Evolutionary conservation across 2,329 filamentous ascomycete genomes (phyloP), one percentile per base, ranked within the genome.

Genomic region (Fusarium nodosum): DNA sequence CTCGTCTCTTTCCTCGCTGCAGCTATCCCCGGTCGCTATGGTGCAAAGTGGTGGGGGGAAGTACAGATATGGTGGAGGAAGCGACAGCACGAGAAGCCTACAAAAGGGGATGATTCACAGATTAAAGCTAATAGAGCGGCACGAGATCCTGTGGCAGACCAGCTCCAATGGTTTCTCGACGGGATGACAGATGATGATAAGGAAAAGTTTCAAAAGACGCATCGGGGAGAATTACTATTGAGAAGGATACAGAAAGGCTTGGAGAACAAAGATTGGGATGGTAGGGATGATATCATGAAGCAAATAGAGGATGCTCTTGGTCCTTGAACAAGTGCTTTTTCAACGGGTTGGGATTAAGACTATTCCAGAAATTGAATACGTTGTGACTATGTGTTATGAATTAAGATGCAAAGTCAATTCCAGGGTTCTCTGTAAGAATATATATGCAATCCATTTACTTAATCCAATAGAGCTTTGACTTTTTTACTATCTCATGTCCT

Each of bases 371-470:
- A 11, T 11, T 30, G 9, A 30, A 28, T 28, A 9, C 2, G 26
- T 28, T 28, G 2, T 28, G 9, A 28, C 10, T 7, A 28, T 11
- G 9, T 3, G 9, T 28, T 28, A 11, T 2, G 3, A 1, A 11
- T 3, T 28, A 3, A 10, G 28, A 28, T 2, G 9, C 4, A 28
- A 28, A 3, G 10, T 28, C 1, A 28, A 10, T 11, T 3, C 28
- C 2, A 28, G 28, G 9, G 28, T 28, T 28, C 28, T 28, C 10
- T 28, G 10, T 11, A 28, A 28, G 28, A 30, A 0, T 9, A n/a
- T 6, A 1, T 0, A 18, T 18, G 9, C 5, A 3, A 36, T 3
- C 10, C 9, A 5, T 3, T 1, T 0, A 1, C 33, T 36, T 0
- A 36, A 10, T 36, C 8, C 33, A 10, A 1, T 36, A 18, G 2